These are phyloP conservation scores for Epichloe sp. DNA, from an alignment of 2,329 filamentous ascomycete species.

Conservation along the genomic window DNA sequence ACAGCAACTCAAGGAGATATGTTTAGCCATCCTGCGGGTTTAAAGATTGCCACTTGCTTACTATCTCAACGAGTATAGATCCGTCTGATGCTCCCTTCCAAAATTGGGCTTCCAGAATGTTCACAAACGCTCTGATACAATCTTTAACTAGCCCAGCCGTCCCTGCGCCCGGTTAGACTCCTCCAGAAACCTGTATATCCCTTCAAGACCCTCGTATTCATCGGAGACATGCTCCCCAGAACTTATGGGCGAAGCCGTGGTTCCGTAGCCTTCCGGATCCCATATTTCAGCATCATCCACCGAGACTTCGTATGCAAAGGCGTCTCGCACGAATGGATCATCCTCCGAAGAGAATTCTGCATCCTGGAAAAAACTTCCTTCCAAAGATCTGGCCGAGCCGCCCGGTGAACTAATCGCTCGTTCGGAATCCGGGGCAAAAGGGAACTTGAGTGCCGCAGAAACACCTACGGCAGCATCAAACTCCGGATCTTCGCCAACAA, in stretches of 20 bases:
- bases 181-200: constrained; percentile 44
- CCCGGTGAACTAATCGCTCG: constrained; percentile 31
- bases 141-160: constrained; percentile 15
- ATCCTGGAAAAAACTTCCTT: constrained; percentile 28
- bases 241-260: constrained; percentile 34
- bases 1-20: not conserved
- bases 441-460: constrained; percentile 68
- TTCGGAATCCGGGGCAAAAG: constrained; percentile 55
- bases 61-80: constrained; percentile 11
- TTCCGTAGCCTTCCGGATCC: constrained; percentile 34
- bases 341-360: constrained; percentile 19
- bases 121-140: not conserved
- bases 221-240: constrained; percentile 31
- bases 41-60: no score
- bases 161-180: constrained; percentile 37
- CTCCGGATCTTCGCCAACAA: constrained; percentile 62
- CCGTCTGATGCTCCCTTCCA: not conserved
- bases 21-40: not conserved
- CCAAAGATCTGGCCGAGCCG: constrained; percentile 32
- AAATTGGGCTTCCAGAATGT: not conserved
- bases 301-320: constrained; percentile 29
- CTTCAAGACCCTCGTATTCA: constrained; percentile 42
- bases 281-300: constrained; percentile 36
- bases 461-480: constrained; percentile 57
- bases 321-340: constrained; percentile 24